Conservation (phyloP, 2,329 filamentous ascomycete genomes). For the Colletotrichum falcatum region DNA sequence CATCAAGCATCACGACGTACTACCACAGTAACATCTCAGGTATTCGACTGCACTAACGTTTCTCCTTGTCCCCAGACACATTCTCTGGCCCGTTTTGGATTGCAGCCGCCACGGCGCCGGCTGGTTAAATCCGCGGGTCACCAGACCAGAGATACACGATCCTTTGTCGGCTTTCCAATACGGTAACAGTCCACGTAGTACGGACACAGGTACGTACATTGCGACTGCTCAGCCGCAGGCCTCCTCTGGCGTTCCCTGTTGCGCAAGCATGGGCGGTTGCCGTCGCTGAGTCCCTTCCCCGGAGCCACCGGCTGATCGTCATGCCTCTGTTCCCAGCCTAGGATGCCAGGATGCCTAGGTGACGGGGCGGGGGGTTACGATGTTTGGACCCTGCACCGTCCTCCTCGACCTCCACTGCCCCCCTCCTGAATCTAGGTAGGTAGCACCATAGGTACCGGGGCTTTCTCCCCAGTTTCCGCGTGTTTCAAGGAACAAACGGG, state of each 20-base stretch:
- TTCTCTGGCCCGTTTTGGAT: conserved; percentile 23
- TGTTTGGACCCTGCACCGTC: conserved; percentile 27
- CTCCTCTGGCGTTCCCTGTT: conserved; percentile 9
- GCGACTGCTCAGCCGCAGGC: conserved; percentile 21
- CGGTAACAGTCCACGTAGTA: conserved; percentile 16
- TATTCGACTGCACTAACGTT: neutral
- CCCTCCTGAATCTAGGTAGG: conserved; percentile 1
- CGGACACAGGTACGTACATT: conserved; percentile 6
- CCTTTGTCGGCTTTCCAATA: neutral
- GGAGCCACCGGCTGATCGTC: conserved; percentile 34
- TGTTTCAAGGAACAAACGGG: conserved; percentile 35
- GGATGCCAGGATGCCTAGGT: conserved; percentile 24
- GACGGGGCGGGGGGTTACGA: conserved; percentile 18
- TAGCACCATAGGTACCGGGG: conserved; percentile 19
- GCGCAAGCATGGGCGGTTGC: conserved; percentile 15
- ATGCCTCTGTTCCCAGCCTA: conserved; percentile 20
- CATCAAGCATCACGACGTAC: too few species aligned
- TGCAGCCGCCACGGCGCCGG: conserved; percentile 19
- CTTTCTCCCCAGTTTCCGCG: conserved; percentile 36
- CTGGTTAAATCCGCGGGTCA: neutral
- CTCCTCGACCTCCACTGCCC: neutral
- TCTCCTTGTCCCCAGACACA: conserved; percentile 8
- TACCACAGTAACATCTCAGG: too few species aligned
- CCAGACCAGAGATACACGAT: neutral
- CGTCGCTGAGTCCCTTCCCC: neutral